phyloP scores from a whole-genome alignment of 2,329 filamentous ascomycete genomes.

The Colletotrichum euphorbiae region DNA sequence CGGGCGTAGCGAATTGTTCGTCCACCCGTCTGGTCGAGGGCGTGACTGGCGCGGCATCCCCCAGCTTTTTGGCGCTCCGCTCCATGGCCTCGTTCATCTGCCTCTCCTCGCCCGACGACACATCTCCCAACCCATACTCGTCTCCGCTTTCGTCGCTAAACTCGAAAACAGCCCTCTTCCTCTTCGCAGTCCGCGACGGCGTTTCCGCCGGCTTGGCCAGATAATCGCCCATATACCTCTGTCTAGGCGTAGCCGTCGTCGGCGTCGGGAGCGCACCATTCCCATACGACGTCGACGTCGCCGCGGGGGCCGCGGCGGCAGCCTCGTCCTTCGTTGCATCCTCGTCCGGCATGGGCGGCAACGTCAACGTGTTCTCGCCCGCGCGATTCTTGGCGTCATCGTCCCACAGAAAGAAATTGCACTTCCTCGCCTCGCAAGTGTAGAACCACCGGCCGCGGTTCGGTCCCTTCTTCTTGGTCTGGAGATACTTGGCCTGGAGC shows the following conservation, averaged over 20 bases:
- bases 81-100: slow-evolving; percentile 52
- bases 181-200: slow-evolving; percentile 45
- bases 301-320: background rate
- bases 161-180: slow-evolving; percentile 43
- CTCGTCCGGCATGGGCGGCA: slow-evolving; percentile 32
- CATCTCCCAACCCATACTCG: slow-evolving; percentile 45
- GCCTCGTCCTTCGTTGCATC: background rate
- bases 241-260: slow-evolving; percentile 36
- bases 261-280: slow-evolving; percentile 40
- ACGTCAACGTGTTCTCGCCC: slow-evolving; percentile 20
- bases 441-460: slow-evolving; percentile 59
- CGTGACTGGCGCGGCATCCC: slow-evolving; percentile 40
- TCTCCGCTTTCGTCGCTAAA: slow-evolving; percentile 42
- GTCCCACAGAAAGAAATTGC: slow-evolving; percentile 60
- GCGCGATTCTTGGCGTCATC: slow-evolving; percentile 48
- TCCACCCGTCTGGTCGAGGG: slow-evolving; percentile 44
- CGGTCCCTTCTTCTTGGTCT: slow-evolving; percentile 51
- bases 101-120: slow-evolving; percentile 54
- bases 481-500: slow-evolving; percentile 49
- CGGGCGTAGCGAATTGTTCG: slow-evolving; percentile 48
- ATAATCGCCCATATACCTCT: slow-evolving; percentile 32
- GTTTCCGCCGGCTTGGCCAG: slow-evolving; percentile 34
- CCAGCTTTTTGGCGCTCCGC: slow-evolving; percentile 47
- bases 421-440: slow-evolving; percentile 52
- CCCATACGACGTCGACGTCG: no score